phyloP scores from a whole-genome alignment of 768 basidiomycete genomes.

The Cystoderma amianthinum region DNA sequence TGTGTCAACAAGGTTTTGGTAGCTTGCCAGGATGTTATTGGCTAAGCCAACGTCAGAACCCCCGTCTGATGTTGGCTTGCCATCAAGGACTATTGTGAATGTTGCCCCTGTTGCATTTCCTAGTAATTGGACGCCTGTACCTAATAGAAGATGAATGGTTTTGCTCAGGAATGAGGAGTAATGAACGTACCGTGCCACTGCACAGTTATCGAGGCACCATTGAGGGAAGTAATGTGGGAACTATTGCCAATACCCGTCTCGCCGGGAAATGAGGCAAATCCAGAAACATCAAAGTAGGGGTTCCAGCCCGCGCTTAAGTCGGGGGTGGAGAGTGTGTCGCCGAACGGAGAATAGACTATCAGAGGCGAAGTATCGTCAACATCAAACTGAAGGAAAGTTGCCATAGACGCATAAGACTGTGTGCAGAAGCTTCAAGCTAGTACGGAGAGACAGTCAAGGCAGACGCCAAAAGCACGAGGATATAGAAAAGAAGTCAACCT shows the following conservation, averaged over 20 bases:
- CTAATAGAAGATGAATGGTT: constrained; percentile 22
- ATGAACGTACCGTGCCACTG: constrained; percentile 52
- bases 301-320: constrained; percentile 61
- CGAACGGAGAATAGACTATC: constrained; percentile 53
- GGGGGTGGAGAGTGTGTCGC: constrained; percentile 43
- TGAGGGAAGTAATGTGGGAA: constrained; percentile 52
- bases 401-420: constrained; percentile 16
- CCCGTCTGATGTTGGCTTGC: constrained; percentile 12
- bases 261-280: constrained; percentile 33
- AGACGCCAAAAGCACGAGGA: not conserved
- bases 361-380: constrained; percentile 66
- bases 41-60: constrained; percentile 15
- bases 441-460: not conserved
- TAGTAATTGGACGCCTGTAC: constrained; percentile 55
- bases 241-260: constrained; percentile 48
- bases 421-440: not conserved
- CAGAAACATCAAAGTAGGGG: constrained; percentile 47
- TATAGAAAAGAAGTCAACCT: not conserved
- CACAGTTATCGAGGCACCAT: constrained; percentile 51
- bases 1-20: constrained; percentile 37
- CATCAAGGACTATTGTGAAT: constrained; percentile 51
- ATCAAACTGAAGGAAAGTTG: constrained; percentile 27
- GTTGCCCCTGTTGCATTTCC: constrained; percentile 40
- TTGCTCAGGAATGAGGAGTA: not conserved
- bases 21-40: constrained; percentile 39